phyloP scores from a whole-genome alignment of 2,329 filamentous ascomycete genomes.

The Corinectria fuckeliana region DNA sequence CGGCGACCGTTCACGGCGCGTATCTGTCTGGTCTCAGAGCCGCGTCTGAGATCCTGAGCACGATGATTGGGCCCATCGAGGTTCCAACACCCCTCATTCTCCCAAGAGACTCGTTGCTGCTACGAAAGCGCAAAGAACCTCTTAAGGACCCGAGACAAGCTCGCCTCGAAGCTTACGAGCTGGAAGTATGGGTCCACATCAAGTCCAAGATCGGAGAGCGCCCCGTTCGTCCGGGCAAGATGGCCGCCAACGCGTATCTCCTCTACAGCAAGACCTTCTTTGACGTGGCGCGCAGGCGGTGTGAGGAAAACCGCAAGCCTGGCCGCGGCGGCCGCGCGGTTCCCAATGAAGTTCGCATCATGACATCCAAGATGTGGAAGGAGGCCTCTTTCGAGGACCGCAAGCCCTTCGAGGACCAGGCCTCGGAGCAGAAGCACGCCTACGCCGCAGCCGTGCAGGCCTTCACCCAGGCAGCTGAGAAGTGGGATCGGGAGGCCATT shows the following conservation, averaged over 20 bases:
- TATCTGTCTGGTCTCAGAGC: conserved; percentile 92
- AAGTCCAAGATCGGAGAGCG: conserved; percentile 72
- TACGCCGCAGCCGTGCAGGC: conserved; percentile 64
- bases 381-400: conserved; percentile 73
- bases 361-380: conserved; percentile 91
- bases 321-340: conserved; percentile 67
- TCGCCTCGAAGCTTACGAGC: conserved; percentile 63
- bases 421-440: conserved; percentile 70
- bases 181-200: conserved; percentile 59
- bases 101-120: conserved; percentile 60
- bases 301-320: conserved; percentile 68
- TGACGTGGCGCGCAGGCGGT: conserved; percentile 65
- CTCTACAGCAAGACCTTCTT: conserved; percentile 84
- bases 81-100: conserved; percentile 78
- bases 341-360: conserved; percentile 83
- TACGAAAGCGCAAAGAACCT: conserved; percentile 62
- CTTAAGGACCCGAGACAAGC: conserved; percentile 58
- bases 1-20: conserved; percentile 95
- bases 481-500: conserved; percentile 75
- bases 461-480: conserved; percentile 66
- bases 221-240: conserved; percentile 73
- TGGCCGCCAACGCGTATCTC: conserved; percentile 84
- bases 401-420: conserved; percentile 78
- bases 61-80: conserved; percentile 80
- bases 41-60: conserved; percentile 83